Conservation (phyloP, 306 rosid species). For the Arachis hypogaea region DNA sequence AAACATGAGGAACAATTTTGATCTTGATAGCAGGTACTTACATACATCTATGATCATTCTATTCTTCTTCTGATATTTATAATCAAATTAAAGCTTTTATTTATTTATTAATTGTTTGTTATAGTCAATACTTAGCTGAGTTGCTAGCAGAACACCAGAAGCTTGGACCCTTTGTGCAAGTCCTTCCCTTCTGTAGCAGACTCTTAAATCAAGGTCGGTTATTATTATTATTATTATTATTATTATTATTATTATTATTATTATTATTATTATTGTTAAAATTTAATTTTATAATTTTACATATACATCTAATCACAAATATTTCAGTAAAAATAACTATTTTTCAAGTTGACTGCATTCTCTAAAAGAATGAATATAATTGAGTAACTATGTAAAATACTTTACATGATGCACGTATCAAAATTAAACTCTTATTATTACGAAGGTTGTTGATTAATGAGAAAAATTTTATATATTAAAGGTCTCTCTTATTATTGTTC, state of each 20-base stretch:
- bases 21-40: conserved; percentile 50
- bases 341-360: too few relatives aligned
- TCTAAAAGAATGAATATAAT: too few relatives aligned
- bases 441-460: too few relatives aligned
- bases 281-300: too few relatives aligned
- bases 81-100: too few relatives aligned
- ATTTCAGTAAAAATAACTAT: too few relatives aligned
- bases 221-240: background rate
- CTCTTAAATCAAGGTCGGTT: conserved; percentile 62
- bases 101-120: conserved; percentile 11
- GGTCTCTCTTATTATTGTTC: conserved; percentile 11
- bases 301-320: too few relatives aligned
- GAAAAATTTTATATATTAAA: too few relatives aligned
- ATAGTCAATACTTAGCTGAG: conserved; percentile 60
- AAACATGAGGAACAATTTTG: conserved; percentile 53
- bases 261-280: too few relatives aligned
- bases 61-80: conserved; percentile 13
- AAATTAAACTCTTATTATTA: too few relatives aligned
- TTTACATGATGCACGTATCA: too few relatives aligned
- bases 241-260: background rate
- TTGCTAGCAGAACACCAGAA: conserved; percentile 61
- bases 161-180: conserved; percentile 64
- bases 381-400: too few relatives aligned
- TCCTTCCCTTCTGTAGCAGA: conserved; percentile 58
- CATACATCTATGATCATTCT: conserved; percentile 8